A percentile compares a stretch with the other conserved stretches of the same genome.
These are phyloP conservation scores for Eutrema heterophyllum DNA, from an alignment of 345 rosid species.

Conservation along the genomic window DNA sequence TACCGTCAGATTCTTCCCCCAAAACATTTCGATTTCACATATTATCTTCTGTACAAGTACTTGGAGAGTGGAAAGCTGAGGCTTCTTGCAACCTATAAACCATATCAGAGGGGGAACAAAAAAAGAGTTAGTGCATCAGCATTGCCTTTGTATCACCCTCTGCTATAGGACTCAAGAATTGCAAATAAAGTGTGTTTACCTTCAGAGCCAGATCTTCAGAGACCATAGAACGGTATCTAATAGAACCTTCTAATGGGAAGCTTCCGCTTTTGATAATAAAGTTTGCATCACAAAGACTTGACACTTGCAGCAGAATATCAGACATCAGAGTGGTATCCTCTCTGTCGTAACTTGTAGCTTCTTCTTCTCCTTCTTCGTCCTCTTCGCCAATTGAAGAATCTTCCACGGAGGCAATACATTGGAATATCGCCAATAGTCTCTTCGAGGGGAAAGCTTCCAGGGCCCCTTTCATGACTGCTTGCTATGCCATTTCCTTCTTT, in stretches of 20 bases:
- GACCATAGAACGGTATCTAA: slow-evolving; percentile 63
- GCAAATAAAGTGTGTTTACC: too few relatives aligned
- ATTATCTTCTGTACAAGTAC: slow-evolving; percentile 34
- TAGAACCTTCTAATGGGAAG: slow-evolving; percentile 75
- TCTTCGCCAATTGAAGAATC: slow-evolving; percentile 49
- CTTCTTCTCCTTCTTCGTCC: slow-evolving; percentile 32
- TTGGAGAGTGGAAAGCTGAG: slow-evolving; percentile 65
- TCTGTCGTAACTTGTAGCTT: slow-evolving; percentile 23
- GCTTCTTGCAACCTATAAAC: slow-evolving; percentile 65
- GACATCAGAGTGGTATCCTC: slow-evolving; percentile 48
- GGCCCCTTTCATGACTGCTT: slow-evolving; percentile 75
- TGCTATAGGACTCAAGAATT: background rate
- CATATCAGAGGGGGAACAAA: slow-evolving; percentile 13
- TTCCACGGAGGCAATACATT: slow-evolving; percentile 64
- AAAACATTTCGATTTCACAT: background rate
- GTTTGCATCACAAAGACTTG: slow-evolving; percentile 74
- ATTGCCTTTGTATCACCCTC: background rate
- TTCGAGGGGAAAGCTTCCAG: slow-evolving; percentile 85
- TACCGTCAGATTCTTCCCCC: slow-evolving; percentile 7
- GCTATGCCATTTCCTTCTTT: slow-evolving; percentile 74
- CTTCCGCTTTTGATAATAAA: slow-evolving; percentile 69
- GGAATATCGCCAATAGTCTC: slow-evolving; percentile 79
- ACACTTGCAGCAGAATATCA: slow-evolving; percentile 62
- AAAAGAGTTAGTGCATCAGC: background rate
- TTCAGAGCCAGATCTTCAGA: too few relatives aligned